Percentiles rank a stretch among this genome's conserved stretches.
Evolutionary conservation across 148 eudicot genomes (phyloP).

Genomic region (Cornus suecica): DNA sequence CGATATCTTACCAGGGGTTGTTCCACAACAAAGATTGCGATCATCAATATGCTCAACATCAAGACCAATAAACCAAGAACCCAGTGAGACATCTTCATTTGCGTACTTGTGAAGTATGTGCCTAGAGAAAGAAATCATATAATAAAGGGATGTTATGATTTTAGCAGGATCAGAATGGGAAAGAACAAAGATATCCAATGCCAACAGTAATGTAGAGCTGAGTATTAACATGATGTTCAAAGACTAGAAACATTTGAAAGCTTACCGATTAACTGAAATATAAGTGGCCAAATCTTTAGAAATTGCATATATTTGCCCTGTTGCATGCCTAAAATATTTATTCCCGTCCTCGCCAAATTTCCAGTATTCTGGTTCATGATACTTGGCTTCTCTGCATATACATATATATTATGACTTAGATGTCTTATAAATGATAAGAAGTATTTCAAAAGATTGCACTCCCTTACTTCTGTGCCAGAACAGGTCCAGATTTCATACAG

Average conservation of each 20-base stretch:
- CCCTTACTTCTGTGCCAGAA: conserved; percentile 62
- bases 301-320: conserved; percentile 78
- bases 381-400: conserved; percentile 56
- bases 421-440: neutral
- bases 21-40: conserved; percentile 70
- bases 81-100: conserved; percentile 81
- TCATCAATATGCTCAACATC: conserved; percentile 81
- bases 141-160: neutral
- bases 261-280: conserved; percentile 56
- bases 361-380: conserved; percentile 86
- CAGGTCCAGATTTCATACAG: conserved; percentile 83
- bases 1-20: conserved; percentile 51
- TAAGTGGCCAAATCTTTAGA: conserved; percentile 75
- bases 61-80: conserved; percentile 85
- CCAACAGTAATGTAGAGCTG: too few species aligned
- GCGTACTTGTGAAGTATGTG: conserved; percentile 67
- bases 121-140: conserved; percentile 24
- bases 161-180: too few species aligned
- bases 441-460: neutral
- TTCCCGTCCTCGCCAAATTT: conserved; percentile 81
- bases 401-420: neutral
- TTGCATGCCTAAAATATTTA: conserved; percentile 79
- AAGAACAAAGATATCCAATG: too few species aligned
- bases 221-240: neutral
- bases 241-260: neutral